Evolutionary conservation across 2,329 filamentous ascomycete genomes (phyloP).

Genomic region (Cladosporium velox): DNA sequence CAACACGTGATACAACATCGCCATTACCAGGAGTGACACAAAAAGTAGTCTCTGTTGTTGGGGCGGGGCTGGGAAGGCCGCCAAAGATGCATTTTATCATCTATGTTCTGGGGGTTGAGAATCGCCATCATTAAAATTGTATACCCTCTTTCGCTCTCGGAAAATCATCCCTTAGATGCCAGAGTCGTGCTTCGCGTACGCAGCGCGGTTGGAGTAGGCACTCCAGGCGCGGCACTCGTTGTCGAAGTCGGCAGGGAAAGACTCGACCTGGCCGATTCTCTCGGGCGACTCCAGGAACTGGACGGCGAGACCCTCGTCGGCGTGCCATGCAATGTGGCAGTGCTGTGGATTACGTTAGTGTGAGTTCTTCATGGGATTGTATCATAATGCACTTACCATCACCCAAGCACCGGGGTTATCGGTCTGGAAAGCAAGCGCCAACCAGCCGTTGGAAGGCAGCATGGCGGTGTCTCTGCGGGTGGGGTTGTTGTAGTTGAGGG

Average conservation of each 20-base stretch:
- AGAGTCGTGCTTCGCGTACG: constrained; percentile 32
- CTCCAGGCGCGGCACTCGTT: constrained; percentile 36
- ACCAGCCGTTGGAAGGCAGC: constrained; percentile 41
- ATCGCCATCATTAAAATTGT: constrained; percentile 8
- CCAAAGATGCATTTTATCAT: constrained; percentile 1
- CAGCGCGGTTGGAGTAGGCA: constrained; percentile 30
- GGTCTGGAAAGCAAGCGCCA: constrained; percentile 45
- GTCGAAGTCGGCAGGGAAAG: constrained; percentile 29
- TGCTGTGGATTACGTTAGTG: constrained; percentile 29
- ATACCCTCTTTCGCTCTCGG: background rate
- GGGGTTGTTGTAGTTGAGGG: constrained; percentile 41
- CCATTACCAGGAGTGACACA: background rate
- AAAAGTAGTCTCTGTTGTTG: background rate
- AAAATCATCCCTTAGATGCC: constrained; percentile 3
- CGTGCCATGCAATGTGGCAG: constrained; percentile 45
- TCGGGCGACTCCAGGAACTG: constrained; percentile 37
- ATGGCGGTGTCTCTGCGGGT: constrained; percentile 44
- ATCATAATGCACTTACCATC: constrained; percentile 14
- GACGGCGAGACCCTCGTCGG: constrained; percentile 37
- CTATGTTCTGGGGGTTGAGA: constrained; percentile 4
- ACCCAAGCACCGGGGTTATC: constrained; percentile 48
- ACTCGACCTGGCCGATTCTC: constrained; percentile 29
- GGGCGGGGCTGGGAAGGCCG: background rate
- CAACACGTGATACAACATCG: background rate
- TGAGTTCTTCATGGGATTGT: background rate